Percentiles rank a stretch among this genome's conserved stretches.
Evolutionary conservation across 352 stramenopile species (phyloP).

Genomic region (Phytophthora ohioensis): DNA sequence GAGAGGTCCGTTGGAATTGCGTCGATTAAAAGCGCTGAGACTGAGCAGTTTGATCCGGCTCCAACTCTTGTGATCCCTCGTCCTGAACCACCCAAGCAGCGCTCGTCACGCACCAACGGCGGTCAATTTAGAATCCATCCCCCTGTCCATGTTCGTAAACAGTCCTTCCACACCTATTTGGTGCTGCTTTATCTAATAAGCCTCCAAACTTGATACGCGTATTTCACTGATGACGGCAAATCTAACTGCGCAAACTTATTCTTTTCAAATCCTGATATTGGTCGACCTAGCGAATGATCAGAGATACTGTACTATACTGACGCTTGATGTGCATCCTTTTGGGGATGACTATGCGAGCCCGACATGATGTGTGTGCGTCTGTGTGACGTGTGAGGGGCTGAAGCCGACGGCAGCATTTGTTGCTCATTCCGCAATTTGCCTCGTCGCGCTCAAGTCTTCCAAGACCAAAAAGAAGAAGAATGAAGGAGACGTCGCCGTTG

Average conservation of each 20-base stretch:
- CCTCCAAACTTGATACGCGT: no score
- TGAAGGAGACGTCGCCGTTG: slow-evolving; percentile 32
- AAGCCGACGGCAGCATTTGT: neutral
- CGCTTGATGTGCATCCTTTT: slow-evolving; percentile 4
- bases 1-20: slow-evolving; percentile 5
- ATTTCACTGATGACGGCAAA: no score
- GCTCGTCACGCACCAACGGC: neutral
- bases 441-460: slow-evolving; percentile 1
- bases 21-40: slow-evolving; percentile 16
- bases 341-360: neutral
- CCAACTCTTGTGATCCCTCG: slow-evolving; percentile 3
- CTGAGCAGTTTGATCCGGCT: neutral
- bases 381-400: neutral
- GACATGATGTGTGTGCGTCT: slow-evolving; percentile 11
- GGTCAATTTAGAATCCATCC: no score
- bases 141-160: neutral
- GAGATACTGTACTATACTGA: no score
- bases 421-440: slow-evolving; percentile 27
- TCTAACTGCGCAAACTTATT: no score
- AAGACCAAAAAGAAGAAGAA: slow-evolving; percentile 1
- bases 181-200: no score
- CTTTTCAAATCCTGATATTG: no score
- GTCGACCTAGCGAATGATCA: no score
- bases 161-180: no score
- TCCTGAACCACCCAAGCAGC: slow-evolving; percentile 1